A percentile compares a stretch with the other conserved stretches of the same genome.
Conservation (phyloP, 352 stramenopile species). For the Albugo candida region DNA sequence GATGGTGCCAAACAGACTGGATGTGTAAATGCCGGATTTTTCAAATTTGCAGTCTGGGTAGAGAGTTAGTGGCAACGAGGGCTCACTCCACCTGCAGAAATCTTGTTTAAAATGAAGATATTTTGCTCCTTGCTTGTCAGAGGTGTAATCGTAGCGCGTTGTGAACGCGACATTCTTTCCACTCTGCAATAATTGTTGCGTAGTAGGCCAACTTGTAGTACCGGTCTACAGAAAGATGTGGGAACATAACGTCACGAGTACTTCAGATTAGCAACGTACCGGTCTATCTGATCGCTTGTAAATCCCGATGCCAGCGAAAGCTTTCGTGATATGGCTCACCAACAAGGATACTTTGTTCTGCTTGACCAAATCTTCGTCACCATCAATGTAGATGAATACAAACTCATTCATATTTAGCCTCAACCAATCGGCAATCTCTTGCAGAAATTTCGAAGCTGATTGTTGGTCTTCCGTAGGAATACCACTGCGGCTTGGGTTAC, state of each 20-base stretch:
- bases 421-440: slow-evolving; percentile 32
- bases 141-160: slow-evolving; percentile 54
- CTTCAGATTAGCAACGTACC: too few relatives aligned
- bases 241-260: too few relatives aligned
- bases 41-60: slow-evolving; percentile 44
- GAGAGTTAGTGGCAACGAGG: slow-evolving; percentile 26
- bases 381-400: too few relatives aligned
- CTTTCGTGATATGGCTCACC: too few relatives aligned
- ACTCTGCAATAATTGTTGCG: slow-evolving; percentile 27
- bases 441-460: slow-evolving; percentile 16
- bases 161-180: slow-evolving; percentile 64
- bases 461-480: slow-evolving; percentile 38
- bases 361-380: too few relatives aligned
- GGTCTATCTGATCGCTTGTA: too few relatives aligned
- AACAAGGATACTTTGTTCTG: too few relatives aligned
- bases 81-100: slow-evolving; percentile 66
- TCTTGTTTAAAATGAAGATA: slow-evolving; percentile 50
- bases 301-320: too few relatives aligned
- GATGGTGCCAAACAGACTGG: slow-evolving; percentile 32
- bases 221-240: too few relatives aligned
- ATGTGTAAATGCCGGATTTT: too few relatives aligned
- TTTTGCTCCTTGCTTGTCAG: slow-evolving; percentile 29
- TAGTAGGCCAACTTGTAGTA: slow-evolving; percentile 48
- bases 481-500: slow-evolving; percentile 42
- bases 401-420: too few relatives aligned